phyloP scores from a whole-genome alignment of 1,284 basidiomycete species.

The Ustilago xerochloae region DNA sequence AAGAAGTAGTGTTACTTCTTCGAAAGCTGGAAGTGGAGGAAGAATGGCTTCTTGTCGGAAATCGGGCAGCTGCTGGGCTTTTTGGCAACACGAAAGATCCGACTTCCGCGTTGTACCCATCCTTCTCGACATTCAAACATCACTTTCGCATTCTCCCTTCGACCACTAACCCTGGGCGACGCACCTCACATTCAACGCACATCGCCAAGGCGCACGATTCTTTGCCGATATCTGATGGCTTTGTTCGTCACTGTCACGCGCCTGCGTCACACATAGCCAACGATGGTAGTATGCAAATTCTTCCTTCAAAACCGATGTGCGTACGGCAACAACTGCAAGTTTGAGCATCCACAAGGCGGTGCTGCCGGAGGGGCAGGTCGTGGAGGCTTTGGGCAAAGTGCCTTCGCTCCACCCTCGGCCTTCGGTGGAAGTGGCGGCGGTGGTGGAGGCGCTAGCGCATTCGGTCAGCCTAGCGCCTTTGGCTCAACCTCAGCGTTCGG shows the following conservation, averaged over 20 bases:
- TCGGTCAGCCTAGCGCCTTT: constrained; percentile 39
- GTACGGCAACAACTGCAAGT: constrained; percentile 56
- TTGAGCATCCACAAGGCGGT: constrained; percentile 46
- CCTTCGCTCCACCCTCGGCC: constrained; percentile 37
- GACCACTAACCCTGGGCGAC: no score
- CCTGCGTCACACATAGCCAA: background rate
- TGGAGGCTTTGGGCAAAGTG: constrained; percentile 39
- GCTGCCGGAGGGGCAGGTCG: constrained; percentile 8
- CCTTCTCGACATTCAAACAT: background rate
- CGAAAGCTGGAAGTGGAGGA: background rate
- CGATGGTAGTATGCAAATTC: constrained; percentile 54
- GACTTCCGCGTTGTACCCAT: constrained; percentile 1
- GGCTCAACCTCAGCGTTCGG: constrained; percentile 41
- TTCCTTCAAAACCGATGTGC: constrained; percentile 51
- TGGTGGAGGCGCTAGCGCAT: constrained; percentile 19
- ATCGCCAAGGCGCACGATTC: no score
- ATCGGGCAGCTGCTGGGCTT: background rate
- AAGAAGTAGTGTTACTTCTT: no score
- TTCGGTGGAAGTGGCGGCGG: constrained; percentile 25
- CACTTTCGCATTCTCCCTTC: background rate
- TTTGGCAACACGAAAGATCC: background rate
- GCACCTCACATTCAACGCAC: no score
- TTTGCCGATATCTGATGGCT: no score
- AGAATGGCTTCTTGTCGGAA: constrained; percentile 8
- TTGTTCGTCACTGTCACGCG: background rate